Conservation (phyloP, 2,329 filamentous ascomycete genomes). For the Tolypocladium endophyticum region DNA sequence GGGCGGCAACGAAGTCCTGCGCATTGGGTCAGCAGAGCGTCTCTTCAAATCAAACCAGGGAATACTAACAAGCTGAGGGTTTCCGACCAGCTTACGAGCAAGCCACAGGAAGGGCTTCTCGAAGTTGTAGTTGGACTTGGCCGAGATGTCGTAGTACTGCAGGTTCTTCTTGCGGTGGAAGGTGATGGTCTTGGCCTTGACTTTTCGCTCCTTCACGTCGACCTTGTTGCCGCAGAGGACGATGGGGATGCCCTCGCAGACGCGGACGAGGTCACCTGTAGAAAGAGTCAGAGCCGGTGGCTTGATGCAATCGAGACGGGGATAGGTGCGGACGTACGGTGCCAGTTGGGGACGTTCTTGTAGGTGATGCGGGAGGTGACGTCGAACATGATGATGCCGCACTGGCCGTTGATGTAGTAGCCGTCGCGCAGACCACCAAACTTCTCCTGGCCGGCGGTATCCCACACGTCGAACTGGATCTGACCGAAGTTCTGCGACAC, state of each 20-base stretch:
- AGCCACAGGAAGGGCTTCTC: constrained; percentile 99
- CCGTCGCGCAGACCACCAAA: constrained; percentile 98
- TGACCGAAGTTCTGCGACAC: constrained; percentile 67
- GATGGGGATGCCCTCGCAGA: constrained; percentile 98
- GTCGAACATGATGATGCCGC: constrained; percentile 99
- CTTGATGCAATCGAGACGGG: not conserved
- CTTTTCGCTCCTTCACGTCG: constrained; percentile 99
- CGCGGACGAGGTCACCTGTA: constrained; percentile 89
- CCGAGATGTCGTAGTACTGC: constrained; percentile 99
- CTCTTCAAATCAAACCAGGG: not conserved
- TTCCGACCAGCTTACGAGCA: constrained; percentile 94
- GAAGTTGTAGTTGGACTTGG: constrained; percentile 99
- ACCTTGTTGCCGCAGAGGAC: constrained; percentile 99
- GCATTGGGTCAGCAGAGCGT: constrained; percentile 14
- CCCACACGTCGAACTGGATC: constrained; percentile 99
- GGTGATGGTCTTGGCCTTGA: constrained; percentile 99
- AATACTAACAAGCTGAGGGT: constrained; percentile 39
- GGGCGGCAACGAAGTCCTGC: constrained; percentile 92
- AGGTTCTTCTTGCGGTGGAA: constrained; percentile 99
- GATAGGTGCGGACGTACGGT: constrained; percentile 59
- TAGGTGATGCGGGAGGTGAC: constrained; percentile 99
- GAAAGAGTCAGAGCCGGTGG: not conserved
- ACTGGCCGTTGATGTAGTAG: constrained; percentile 99
- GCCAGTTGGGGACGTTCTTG: constrained; percentile 99
- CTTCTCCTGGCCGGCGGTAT: constrained; percentile 98